These are phyloP conservation scores for Penicillium sp. DNA, from an alignment of 2,329 filamentous ascomycete species.

Conservation along the genomic window DNA sequence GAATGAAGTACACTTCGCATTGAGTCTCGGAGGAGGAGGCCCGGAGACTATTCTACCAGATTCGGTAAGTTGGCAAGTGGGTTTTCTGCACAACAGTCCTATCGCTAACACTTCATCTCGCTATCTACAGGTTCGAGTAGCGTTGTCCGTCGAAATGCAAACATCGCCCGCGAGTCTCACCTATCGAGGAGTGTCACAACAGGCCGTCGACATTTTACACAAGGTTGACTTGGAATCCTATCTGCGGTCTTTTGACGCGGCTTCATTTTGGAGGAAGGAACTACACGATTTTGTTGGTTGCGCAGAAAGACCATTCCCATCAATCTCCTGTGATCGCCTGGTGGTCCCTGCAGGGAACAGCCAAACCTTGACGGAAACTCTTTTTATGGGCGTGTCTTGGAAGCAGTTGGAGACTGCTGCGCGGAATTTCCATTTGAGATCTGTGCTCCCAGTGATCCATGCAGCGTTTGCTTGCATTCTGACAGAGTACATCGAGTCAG, in stretches of 20 bases:
- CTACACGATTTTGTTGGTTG: background rate
- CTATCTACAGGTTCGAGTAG: background rate
- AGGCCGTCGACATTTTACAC: background rate
- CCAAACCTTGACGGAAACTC: background rate
- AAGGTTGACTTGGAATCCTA: background rate
- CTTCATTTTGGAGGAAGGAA: background rate
- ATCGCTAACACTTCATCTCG: background rate
- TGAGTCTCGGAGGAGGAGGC: background rate
- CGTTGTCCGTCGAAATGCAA: conserved; percentile 2
- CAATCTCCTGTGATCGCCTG: conserved; percentile 2
- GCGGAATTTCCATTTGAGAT: background rate
- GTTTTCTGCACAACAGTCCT: too few species aligned
- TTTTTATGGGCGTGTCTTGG: background rate
- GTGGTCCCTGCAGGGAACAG: background rate
- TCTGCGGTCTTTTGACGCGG: background rate
- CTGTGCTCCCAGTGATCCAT: background rate
- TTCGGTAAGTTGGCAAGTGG: background rate
- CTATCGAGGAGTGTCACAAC: background rate
- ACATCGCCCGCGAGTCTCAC: background rate
- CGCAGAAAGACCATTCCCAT: background rate
- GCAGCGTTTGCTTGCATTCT: conserved; percentile 13
- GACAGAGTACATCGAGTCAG: conserved; percentile 11
- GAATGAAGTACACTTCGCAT: background rate
- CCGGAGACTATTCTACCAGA: background rate
- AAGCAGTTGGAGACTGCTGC: background rate